Conservation (phyloP, 116 monocot genomes). For the Posidonia oceanica region DNA sequence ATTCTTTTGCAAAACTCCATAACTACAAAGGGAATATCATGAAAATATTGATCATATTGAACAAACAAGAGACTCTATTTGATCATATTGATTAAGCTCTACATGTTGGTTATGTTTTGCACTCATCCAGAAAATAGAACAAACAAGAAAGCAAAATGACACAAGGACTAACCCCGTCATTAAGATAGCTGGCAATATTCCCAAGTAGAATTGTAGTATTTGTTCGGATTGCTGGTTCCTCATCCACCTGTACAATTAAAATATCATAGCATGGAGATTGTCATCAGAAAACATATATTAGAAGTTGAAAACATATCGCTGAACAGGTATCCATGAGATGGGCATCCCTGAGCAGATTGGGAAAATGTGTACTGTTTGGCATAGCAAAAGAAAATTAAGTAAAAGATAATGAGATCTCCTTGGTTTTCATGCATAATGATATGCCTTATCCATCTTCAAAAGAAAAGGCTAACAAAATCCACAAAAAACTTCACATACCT, state of each 20-base stretch:
- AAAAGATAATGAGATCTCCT: not conserved
- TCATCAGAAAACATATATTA: not conserved
- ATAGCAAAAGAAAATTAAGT: not conserved
- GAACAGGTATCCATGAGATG: no score
- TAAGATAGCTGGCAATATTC: constrained; percentile 90
- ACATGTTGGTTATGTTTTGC: not conserved
- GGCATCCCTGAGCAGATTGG: no score
- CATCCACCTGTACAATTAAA: constrained; percentile 68
- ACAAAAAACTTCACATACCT: constrained; percentile 30
- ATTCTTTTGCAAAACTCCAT: not conserved
- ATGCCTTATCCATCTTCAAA: no score
- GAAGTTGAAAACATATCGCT: no score
- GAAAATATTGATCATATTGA: not conserved
- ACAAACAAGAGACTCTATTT: not conserved
- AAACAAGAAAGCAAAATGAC: not conserved
- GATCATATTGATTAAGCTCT: not conserved
- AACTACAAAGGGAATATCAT: constrained; percentile 6
- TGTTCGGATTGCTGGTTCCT: constrained; percentile 97
- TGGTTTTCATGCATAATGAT: no score
- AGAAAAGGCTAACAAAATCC: not conserved
- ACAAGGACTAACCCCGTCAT: constrained; percentile 69
- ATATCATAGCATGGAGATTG: not conserved
- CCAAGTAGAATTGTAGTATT: constrained; percentile 98
- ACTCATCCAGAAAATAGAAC: not conserved
- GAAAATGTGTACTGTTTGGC: not conserved